Evolutionary conservation across 1,139 yeast species (phyloP).

Genomic region (Tardiomyces depauwii): DNA sequence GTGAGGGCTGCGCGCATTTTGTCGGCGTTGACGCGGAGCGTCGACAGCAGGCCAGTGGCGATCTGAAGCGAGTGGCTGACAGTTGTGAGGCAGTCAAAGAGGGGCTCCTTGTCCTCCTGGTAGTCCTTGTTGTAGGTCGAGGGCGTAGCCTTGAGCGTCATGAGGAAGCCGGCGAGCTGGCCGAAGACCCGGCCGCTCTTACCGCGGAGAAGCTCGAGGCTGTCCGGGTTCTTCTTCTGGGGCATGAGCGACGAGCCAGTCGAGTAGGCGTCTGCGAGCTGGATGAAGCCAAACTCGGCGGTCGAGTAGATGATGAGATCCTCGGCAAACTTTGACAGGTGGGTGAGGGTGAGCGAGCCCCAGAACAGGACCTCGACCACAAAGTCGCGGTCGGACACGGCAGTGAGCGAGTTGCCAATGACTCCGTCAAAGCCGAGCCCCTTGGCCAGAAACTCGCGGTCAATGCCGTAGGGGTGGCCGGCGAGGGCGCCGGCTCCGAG

Average conservation of each 20-base stretch:
- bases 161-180: conserved; percentile 85
- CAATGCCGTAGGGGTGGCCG: conserved; percentile 97
- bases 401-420: conserved; percentile 89
- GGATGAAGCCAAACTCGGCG: conserved; percentile 91
- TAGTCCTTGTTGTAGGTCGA: conserved; percentile 96
- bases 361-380: conserved; percentile 96
- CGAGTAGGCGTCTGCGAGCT: conserved; percentile 93
- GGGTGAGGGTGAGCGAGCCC: conserved; percentile 94
- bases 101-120: conserved; percentile 98
- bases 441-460: conserved; percentile 75
- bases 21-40: conserved; percentile 57
- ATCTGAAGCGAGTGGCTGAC: conserved; percentile 88
- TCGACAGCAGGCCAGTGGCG: conserved; percentile 93
- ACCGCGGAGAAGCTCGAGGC: conserved; percentile 88
- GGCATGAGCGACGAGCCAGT: conserved; percentile 99
- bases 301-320: conserved; percentile 93
- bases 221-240: conserved; percentile 96
- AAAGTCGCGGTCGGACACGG: conserved; percentile 95
- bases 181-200: conserved; percentile 97
- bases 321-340: conserved; percentile 85
- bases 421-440: conserved; percentile 72
- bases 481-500: conserved; percentile 97
- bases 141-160: conserved; percentile 92
- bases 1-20: conserved; percentile 83
- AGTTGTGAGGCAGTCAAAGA: conserved; percentile 81